These are phyloP conservation scores for Colletotrichum falcatum DNA, from an alignment of 2,329 filamentous ascomycete genomes.

Conservation along the genomic window DNA sequence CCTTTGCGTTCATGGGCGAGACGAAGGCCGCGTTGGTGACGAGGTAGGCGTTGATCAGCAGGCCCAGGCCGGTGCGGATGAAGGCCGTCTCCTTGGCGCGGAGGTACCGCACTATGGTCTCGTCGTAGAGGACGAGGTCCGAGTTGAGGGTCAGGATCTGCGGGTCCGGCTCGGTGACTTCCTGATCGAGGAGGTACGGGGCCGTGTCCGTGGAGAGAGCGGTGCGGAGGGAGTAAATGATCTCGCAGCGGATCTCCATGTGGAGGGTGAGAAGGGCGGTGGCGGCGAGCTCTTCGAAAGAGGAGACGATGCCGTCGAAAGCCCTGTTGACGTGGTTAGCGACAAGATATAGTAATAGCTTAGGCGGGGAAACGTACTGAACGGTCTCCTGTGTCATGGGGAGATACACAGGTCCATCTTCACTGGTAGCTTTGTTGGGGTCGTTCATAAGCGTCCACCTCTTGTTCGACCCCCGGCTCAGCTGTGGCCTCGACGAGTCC, in stretches of 20 bases:
- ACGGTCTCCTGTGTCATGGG: conserved; percentile 90
- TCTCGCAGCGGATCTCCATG: conserved; percentile 86
- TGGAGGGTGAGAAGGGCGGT: conserved; percentile 88
- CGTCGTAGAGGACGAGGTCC: conserved; percentile 88
- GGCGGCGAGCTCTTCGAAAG: conserved; percentile 83
- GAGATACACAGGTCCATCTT: conserved; percentile 79
- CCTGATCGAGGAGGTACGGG: conserved; percentile 75
- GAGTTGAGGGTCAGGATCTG: conserved; percentile 86
- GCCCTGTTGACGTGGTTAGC: conserved; percentile 61
- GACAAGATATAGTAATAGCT: not conserved
- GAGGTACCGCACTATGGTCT: conserved; percentile 80
- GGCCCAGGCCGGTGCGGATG: conserved; percentile 80
- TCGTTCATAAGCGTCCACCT: conserved; percentile 87
- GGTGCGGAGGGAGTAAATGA: conserved; percentile 80
- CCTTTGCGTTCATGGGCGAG: conserved; percentile 85
- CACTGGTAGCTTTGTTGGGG: conserved; percentile 67
- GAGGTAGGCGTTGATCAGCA: conserved; percentile 83
- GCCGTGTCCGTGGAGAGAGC: conserved; percentile 71
- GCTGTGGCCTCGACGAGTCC: conserved; percentile 69
- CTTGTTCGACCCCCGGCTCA: conserved; percentile 71
- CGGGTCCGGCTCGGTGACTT: conserved; percentile 82
- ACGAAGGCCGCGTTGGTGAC: conserved; percentile 78
- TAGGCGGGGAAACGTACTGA: conserved; percentile 66
- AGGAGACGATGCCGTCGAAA: conserved; percentile 88
- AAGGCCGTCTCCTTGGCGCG: conserved; percentile 78